phyloP scores from a whole-genome alignment of 148 eudicot genomes.

The Silene uniflora region DNA sequence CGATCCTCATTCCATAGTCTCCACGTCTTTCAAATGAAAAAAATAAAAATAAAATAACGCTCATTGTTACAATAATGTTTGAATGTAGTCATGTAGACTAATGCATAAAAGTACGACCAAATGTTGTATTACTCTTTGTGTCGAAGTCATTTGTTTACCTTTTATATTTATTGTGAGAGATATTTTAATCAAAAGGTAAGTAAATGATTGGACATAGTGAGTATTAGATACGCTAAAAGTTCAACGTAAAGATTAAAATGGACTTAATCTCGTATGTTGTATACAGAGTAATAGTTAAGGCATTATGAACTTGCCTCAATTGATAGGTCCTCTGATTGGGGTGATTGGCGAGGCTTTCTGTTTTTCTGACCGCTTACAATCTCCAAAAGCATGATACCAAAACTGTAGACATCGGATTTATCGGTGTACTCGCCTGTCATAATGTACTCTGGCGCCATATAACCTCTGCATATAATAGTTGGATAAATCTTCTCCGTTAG shows the following conservation, averaged over 20 bases:
- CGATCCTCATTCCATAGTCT: conserved; percentile 18
- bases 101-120: too few species aligned
- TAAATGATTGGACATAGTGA: too few species aligned
- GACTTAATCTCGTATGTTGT: too few species aligned
- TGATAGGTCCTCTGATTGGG: background rate
- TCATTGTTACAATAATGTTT: too few species aligned
- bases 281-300: background rate
- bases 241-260: too few species aligned
- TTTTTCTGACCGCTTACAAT: conserved; percentile 25
- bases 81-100: too few species aligned
- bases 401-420: conserved; percentile 51
- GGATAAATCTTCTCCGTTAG: background rate
- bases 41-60: too few species aligned
- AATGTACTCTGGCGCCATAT: conserved; percentile 26
- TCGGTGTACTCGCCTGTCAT: conserved; percentile 32
- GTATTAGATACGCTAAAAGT: too few species aligned
- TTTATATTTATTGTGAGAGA: too few species aligned
- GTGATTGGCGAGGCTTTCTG: background rate
- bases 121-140: too few species aligned
- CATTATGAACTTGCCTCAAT: background rate
- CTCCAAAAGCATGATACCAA: conserved; percentile 31
- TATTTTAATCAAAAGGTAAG: too few species aligned
- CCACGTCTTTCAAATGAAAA: conserved; percentile 13
- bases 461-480: background rate
- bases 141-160: too few species aligned